phyloP scores from a whole-genome alignment of 805 yeast genomes.

The Cephaloascus fragrans region DNA sequence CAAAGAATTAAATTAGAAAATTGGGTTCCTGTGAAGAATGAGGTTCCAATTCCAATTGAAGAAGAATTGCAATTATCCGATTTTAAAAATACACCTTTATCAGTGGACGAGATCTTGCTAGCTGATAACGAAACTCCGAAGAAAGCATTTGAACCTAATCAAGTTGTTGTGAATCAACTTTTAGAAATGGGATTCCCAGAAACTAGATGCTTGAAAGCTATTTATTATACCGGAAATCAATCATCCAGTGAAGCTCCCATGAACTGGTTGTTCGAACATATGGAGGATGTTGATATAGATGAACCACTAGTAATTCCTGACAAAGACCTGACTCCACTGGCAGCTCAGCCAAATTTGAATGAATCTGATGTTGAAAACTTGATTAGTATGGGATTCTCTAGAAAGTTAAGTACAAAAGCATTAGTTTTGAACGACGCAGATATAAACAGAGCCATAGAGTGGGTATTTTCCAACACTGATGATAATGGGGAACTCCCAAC shows the following conservation, averaged over 20 bases:
- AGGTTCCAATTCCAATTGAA: slow-evolving; percentile 56
- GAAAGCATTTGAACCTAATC: slow-evolving; percentile 43
- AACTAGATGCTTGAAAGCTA: slow-evolving; percentile 53
- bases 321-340: too few species aligned
- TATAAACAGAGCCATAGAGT: slow-evolving; percentile 74
- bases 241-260: slow-evolving; percentile 65
- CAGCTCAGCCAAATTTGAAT: slow-evolving; percentile 12
- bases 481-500: slow-evolving; percentile 52
- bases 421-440: slow-evolving; percentile 48
- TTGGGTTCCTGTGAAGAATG: slow-evolving; percentile 84
- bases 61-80: slow-evolving; percentile 32
- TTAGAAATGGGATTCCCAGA: slow-evolving; percentile 84
- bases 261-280: slow-evolving; percentile 84
- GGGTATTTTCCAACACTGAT: slow-evolving; percentile 80
- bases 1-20: slow-evolving; percentile 76
- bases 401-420: slow-evolving; percentile 63
- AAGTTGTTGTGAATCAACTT: slow-evolving; percentile 42
- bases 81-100: slow-evolving; percentile 30
- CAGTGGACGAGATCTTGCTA: slow-evolving; percentile 26
- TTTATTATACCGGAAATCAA: slow-evolving; percentile 62
- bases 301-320: slow-evolving; percentile 36
- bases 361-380: slow-evolving; percentile 37
- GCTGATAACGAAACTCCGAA: slow-evolving; percentile 15
- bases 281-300: slow-evolving; percentile 79
- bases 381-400: slow-evolving; percentile 70